These are phyloP conservation scores for Bretziella fagacearum DNA, from an alignment of 2,329 filamentous ascomycete species.

Conservation along the genomic window DNA sequence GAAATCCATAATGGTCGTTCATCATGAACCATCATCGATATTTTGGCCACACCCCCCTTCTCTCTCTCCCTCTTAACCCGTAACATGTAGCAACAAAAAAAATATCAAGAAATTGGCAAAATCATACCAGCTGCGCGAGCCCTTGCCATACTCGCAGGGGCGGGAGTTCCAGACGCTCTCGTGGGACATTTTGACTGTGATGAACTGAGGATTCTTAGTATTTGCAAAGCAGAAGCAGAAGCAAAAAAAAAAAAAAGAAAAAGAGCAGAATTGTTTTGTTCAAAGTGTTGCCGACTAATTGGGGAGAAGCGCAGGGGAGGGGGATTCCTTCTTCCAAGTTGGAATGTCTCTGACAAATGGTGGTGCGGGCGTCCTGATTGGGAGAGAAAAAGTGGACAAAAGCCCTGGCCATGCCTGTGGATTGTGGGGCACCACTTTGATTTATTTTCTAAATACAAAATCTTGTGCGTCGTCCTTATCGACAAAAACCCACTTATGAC, in stretches of 20 bases:
- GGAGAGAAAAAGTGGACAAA: constrained; percentile 12
- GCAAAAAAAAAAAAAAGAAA: constrained; percentile 13
- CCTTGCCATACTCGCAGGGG: constrained; percentile 94
- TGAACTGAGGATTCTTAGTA: constrained; percentile 16
- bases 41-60: background rate
- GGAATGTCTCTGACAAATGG: background rate
- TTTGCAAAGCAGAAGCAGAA: constrained; percentile 14
- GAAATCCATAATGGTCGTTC: background rate
- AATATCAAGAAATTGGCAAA: background rate
- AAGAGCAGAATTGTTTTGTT: constrained; percentile 12
- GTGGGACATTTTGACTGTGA: constrained; percentile 44
- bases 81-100: background rate
- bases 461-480: constrained; percentile 14
- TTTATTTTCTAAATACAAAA: constrained; percentile 3
- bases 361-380: constrained; percentile 12
- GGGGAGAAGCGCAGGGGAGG: background rate
- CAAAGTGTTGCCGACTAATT: constrained; percentile 10
- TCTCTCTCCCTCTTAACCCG: background rate
- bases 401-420: constrained; percentile 12
- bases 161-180: constrained; percentile 99
- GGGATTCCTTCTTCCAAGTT: background rate
- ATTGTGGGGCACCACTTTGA: constrained; percentile 7
- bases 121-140: constrained; percentile 76
- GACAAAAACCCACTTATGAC: constrained; percentile 1
- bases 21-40: no score